Conservation (phyloP, 306 rosid genomes). For the Alnus glutinosa region DNA sequence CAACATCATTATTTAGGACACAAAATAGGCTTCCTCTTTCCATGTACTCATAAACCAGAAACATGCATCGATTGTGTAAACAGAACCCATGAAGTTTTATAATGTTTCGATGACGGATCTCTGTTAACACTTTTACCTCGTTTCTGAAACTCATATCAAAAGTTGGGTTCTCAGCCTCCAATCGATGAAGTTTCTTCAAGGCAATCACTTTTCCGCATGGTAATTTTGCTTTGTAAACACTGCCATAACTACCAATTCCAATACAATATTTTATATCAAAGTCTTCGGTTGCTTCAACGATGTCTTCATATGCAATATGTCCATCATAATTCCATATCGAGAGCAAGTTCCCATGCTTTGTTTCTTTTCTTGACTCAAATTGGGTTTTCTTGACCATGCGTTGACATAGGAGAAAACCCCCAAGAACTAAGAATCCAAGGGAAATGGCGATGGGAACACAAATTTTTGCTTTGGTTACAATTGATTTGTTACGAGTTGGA, state of each 20-base stretch:
- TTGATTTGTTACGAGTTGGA: not conserved
- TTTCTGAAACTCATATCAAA: slow-evolving; percentile 8
- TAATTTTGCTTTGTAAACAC: slow-evolving; percentile 12
- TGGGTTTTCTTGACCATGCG: too few relatives aligned
- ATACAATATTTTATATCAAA: slow-evolving; percentile 5
- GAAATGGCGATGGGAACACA: not conserved
- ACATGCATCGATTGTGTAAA: too few relatives aligned
- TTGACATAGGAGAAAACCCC: not conserved
- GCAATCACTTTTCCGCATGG: slow-evolving; percentile 10
- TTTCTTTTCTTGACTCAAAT: too few relatives aligned
- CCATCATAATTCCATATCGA: not conserved
- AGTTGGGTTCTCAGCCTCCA: not conserved
- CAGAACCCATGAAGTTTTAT: not conserved
- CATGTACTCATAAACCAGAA: too few relatives aligned
- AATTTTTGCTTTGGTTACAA: not conserved
- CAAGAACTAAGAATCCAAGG: not conserved
- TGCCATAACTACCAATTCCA: slow-evolving; percentile 7
- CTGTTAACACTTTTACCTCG: slow-evolving; percentile 18
- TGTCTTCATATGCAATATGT: not conserved
- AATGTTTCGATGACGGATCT: slow-evolving; percentile 12
- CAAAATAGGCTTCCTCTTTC: too few relatives aligned
- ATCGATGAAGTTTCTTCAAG: slow-evolving; percentile 21
- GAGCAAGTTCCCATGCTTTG: not conserved
- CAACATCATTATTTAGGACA: too few relatives aligned
- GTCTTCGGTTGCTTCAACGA: not conserved